Percentiles rank a stretch among this genome's conserved stretches.
Evolutionary conservation across 352 stramenopile species (phyloP).

Genomic region (Pythium chondricola): DNA sequence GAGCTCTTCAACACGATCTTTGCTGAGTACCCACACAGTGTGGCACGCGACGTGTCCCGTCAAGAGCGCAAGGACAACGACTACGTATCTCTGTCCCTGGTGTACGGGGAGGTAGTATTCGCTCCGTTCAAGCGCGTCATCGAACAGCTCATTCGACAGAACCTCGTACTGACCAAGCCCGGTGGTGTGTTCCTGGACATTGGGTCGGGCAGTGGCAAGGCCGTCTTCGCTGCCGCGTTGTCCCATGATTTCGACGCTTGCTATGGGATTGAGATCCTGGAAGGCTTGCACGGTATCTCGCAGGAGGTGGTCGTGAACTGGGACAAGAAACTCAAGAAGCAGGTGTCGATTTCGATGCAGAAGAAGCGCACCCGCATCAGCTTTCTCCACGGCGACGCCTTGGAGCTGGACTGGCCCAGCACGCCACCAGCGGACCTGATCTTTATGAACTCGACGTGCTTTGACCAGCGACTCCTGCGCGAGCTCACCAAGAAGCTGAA

Average conservation of each 20-base stretch:
- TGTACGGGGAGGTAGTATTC: slow-evolving; percentile 90
- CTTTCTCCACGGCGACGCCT: slow-evolving; percentile 67
- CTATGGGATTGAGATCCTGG: slow-evolving; percentile 86
- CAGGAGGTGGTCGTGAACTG: slow-evolving; percentile 44
- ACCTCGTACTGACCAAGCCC: slow-evolving; percentile 52
- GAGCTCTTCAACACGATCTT: slow-evolving; percentile 48
- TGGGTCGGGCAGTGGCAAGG: slow-evolving; percentile 82
- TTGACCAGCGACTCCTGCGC: slow-evolving; percentile 58
- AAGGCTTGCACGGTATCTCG: slow-evolving; percentile 57
- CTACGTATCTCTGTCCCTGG: slow-evolving; percentile 62
- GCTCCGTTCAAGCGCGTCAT: slow-evolving; percentile 62
- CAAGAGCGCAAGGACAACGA: slow-evolving; percentile 45
- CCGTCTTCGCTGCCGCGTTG: slow-evolving; percentile 79
- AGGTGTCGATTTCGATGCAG: slow-evolving; percentile 37
- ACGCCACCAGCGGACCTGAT: slow-evolving; percentile 46
- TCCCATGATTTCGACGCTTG: slow-evolving; percentile 82
- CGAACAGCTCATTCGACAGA: slow-evolving; percentile 49
- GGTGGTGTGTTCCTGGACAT: slow-evolving; percentile 85
- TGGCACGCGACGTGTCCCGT: slow-evolving; percentile 33
- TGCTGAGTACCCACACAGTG: slow-evolving; percentile 29
- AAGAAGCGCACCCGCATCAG: slow-evolving; percentile 67
- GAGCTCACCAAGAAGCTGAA: slow-evolving; percentile 39
- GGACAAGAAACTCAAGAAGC: slow-evolving; percentile 48
- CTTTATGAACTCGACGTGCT: slow-evolving; percentile 91
- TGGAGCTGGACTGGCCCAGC: slow-evolving; percentile 60